Conservation (phyloP, 129 eudicot genomes). For the Flaveria sonorensis region DNA sequence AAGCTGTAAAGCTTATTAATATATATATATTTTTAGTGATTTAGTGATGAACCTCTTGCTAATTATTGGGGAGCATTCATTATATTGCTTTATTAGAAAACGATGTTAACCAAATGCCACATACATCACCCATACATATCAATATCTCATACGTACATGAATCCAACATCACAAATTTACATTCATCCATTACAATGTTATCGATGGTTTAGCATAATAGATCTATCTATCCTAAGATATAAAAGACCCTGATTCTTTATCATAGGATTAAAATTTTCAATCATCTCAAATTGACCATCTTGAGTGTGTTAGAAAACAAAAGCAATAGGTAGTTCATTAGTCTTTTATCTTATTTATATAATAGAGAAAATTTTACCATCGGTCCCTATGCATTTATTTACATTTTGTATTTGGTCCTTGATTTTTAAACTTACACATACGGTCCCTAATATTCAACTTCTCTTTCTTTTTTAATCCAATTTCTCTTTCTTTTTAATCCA, state of each 20-base stretch:
- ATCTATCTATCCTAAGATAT: neutral
- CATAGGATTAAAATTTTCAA: neutral
- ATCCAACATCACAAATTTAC: neutral
- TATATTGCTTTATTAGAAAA: slow-evolving; percentile 2
- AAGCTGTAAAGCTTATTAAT: neutral
- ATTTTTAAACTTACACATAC: too few species aligned
- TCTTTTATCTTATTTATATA: too few species aligned
- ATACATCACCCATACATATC: neutral
- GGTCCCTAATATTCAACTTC: too few species aligned
- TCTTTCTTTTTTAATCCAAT: too few species aligned
- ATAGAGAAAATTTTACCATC: too few species aligned
- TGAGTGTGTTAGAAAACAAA: too few species aligned
- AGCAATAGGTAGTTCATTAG: too few species aligned
- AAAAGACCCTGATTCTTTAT: neutral
- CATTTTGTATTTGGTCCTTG: too few species aligned
- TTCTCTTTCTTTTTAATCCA: too few species aligned
- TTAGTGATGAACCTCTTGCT: slow-evolving; percentile 5
- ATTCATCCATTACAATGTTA: neutral
- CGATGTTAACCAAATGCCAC: neutral
- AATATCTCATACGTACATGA: too few species aligned
- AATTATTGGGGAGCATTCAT: slow-evolving; percentile 16
- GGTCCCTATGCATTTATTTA: too few species aligned
- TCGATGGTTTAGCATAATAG: neutral
- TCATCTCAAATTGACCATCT: too few species aligned
- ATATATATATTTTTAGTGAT: neutral